A percentile compares a stretch with the other conserved stretches of the same genome.
Conservation (phyloP, 176 grass and related monocot genomes). For the Eragrostis nindensis region DNA sequence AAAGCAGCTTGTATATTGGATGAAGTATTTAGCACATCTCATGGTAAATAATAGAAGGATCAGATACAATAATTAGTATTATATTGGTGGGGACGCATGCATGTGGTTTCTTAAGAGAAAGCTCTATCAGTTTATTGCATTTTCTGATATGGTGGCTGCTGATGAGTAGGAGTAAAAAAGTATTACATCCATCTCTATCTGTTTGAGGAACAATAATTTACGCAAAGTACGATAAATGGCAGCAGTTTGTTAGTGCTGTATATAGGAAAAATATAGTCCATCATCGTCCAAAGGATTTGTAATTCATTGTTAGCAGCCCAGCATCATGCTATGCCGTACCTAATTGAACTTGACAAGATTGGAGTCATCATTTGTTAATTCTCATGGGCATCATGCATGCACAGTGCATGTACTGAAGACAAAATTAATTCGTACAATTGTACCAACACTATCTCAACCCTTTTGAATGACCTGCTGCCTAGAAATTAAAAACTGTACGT, state of each 20-base stretch:
- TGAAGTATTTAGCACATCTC: background rate
- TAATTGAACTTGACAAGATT: background rate
- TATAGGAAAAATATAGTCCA: background rate
- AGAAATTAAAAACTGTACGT: slow-evolving; percentile 20
- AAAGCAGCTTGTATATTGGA: background rate
- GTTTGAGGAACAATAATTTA: background rate
- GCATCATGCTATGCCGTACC: background rate
- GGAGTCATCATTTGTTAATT: background rate
- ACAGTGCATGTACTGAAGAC: too few relatives aligned
- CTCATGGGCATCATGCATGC: background rate
- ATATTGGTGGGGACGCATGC: background rate
- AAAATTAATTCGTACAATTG: too few relatives aligned
- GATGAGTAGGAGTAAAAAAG: too few relatives aligned
- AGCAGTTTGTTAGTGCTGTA: background rate
- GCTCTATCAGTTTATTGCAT: background rate
- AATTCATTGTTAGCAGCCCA: background rate
- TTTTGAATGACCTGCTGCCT: slow-evolving; percentile 31
- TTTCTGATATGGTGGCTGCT: background rate
- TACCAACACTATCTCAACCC: background rate
- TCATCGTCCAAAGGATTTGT: background rate
- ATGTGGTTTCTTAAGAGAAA: background rate
- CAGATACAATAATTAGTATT: background rate
- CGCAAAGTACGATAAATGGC: background rate
- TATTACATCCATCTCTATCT: background rate
- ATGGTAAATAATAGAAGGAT: background rate